Evolutionary conservation across 345 rosid genomes (phyloP).

Genomic region (Citrus glauca): DNA sequence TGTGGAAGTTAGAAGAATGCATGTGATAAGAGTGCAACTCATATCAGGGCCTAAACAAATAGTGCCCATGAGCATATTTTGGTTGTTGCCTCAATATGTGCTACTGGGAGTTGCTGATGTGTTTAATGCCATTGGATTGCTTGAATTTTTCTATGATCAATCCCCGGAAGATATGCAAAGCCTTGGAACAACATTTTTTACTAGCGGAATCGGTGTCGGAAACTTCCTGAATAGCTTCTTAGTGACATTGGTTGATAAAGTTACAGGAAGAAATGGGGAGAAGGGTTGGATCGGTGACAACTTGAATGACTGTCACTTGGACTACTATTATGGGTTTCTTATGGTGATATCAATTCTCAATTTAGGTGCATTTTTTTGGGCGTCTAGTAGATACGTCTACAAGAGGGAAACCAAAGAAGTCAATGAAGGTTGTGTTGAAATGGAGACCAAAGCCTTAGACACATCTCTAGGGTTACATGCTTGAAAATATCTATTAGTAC

Average conservation of each 20-base stretch:
- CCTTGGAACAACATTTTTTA: slow-evolving; percentile 88
- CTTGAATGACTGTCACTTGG: slow-evolving; percentile 71
- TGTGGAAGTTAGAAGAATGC: slow-evolving; percentile 64
- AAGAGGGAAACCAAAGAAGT: slow-evolving; percentile 55
- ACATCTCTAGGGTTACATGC: slow-evolving; percentile 49
- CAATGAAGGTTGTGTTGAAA: slow-evolving; percentile 35
- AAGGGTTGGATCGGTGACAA: slow-evolving; percentile 89
- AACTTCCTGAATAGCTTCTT: slow-evolving; percentile 79
- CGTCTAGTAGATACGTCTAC: slow-evolving; percentile 60
- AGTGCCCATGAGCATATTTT: slow-evolving; percentile 83
- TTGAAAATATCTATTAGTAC: slow-evolving; percentile 10
- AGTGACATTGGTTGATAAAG: slow-evolving; percentile 69
- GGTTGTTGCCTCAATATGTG: slow-evolving; percentile 81
- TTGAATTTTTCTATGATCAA: slow-evolving; percentile 90
- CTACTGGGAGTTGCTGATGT: slow-evolving; percentile 76
- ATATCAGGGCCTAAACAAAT: slow-evolving; percentile 40
- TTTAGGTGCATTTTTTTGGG: slow-evolving; percentile 66
- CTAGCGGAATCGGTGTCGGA: slow-evolving; percentile 84
- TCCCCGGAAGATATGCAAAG: slow-evolving; percentile 91
- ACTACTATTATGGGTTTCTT: slow-evolving; percentile 84
- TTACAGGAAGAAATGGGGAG: slow-evolving; percentile 42
- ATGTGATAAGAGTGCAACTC: slow-evolving; percentile 34
- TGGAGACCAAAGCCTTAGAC: slow-evolving; percentile 55
- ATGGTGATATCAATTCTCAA: slow-evolving; percentile 56
- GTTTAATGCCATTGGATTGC: slow-evolving; percentile 70